A percentile compares a stretch with the other conserved stretches of the same genome.
Evolutionary conservation across 1,139 yeast species (phyloP).

Genomic region (Barnettozyma hawaiiensis): DNA sequence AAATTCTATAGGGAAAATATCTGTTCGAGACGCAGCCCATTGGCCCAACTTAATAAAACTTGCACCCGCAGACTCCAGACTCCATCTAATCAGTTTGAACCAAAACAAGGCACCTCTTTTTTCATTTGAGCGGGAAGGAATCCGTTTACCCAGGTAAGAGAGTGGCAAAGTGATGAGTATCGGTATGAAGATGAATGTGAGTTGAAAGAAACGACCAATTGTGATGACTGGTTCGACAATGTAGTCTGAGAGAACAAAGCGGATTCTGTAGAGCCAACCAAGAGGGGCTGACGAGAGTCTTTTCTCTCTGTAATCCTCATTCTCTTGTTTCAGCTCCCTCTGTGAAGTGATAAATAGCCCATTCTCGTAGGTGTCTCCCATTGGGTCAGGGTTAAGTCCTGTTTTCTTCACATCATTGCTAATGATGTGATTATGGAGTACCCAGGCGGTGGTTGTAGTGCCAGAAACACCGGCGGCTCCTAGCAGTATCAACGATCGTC

Average conservation of each 20-base stretch:
- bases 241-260: constrained; percentile 45
- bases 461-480: neutral
- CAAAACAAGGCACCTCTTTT: constrained; percentile 64
- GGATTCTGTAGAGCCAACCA: constrained; percentile 33
- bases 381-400: constrained; percentile 35
- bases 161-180: constrained; percentile 61
- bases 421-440: neutral
- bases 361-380: constrained; percentile 61
- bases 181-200: constrained; percentile 65
- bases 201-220: constrained; percentile 59
- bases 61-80: constrained; percentile 87
- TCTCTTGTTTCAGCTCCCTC: constrained; percentile 7
- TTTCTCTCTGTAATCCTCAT: constrained; percentile 37
- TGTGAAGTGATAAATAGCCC: constrained; percentile 63
- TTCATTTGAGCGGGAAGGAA: constrained; percentile 30
- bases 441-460: neutral
- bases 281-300: constrained; percentile 16
- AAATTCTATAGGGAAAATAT: constrained; percentile 74
- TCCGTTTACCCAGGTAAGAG: constrained; percentile 60
- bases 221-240: constrained; percentile 67
- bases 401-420: constrained; percentile 5
- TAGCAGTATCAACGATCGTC: neutral
- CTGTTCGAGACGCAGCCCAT: constrained; percentile 99
- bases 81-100: constrained; percentile 60
- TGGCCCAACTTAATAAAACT: constrained; percentile 94